These are phyloP conservation scores for Linnemannia hyalina DNA, from an alignment of 192 early-diverging fungal genomes.

Conservation along the genomic window DNA sequence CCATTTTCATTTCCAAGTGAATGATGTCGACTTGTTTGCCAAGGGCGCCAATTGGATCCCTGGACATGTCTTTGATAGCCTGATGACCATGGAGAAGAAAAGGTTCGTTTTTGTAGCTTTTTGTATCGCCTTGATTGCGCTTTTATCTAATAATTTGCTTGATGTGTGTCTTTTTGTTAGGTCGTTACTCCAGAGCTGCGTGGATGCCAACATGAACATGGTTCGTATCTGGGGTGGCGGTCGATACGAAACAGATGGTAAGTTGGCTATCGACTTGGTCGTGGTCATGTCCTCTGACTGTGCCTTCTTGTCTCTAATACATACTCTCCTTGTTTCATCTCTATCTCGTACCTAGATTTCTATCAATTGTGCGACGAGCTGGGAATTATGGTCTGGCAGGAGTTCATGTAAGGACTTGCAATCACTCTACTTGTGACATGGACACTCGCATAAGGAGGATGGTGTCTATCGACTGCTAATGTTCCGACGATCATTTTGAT, in stretches of 20 bases:
- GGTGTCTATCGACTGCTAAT: neutral
- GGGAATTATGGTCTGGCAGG: slow-evolving; percentile 73
- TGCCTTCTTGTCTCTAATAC: neutral
- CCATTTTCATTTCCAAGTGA: slow-evolving; percentile 65
- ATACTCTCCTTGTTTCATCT: neutral
- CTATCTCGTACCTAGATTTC: slow-evolving; percentile 35
- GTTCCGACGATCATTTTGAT: neutral
- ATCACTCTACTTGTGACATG: neutral
- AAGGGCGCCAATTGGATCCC: slow-evolving; percentile 75
- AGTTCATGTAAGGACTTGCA: slow-evolving; percentile 61
- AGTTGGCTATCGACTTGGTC: neutral
- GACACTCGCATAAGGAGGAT: neutral
- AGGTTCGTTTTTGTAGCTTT: neutral
- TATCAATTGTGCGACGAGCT: slow-evolving; percentile 66
- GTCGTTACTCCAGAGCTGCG: slow-evolving; percentile 45
- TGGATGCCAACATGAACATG: slow-evolving; percentile 67
- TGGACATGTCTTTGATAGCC: slow-evolving; percentile 62
- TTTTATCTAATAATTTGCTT: neutral
- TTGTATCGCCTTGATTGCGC: neutral
- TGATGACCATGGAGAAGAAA: slow-evolving; percentile 35
- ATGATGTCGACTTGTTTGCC: slow-evolving; percentile 58
- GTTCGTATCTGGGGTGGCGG: slow-evolving; percentile 77
- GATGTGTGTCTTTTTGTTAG: neutral
- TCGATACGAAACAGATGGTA: slow-evolving; percentile 46
- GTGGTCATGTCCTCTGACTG: neutral